phyloP scores from a whole-genome alignment of 768 basidiomycete species.

The Nidularia pulvinata region DNA sequence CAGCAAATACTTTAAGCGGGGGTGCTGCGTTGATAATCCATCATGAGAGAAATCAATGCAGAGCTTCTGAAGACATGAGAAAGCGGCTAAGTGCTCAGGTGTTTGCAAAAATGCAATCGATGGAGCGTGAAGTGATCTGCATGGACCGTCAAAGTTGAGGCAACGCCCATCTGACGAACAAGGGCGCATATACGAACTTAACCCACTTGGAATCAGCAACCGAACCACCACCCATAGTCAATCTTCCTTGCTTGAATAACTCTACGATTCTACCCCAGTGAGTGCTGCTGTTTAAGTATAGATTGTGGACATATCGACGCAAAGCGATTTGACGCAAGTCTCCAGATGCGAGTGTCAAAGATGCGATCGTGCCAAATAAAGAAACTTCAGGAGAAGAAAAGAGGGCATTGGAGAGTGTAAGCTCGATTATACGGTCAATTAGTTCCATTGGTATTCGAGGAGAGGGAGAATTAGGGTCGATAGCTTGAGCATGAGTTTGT shows the following conservation, averaged over 20 bases:
- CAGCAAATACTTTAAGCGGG: constrained; percentile 29
- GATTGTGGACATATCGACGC: constrained; percentile 29
- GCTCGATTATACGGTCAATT: constrained; percentile 29
- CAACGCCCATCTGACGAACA: too few relatives aligned
- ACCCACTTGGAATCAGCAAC: constrained; percentile 39
- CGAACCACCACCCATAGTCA: constrained; percentile 3
- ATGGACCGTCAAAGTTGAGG: constrained; percentile 9
- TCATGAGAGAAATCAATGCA: constrained; percentile 40
- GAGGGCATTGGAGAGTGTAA: constrained; percentile 11
- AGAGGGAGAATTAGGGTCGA: constrained; percentile 5
- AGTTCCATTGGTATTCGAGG: constrained; percentile 33
- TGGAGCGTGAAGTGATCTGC: constrained; percentile 27
- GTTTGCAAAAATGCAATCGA: constrained; percentile 24
- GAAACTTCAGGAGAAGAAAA: neutral
- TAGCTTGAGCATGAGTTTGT: neutral
- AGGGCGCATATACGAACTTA: constrained; percentile 34
- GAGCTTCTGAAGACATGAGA: constrained; percentile 34
- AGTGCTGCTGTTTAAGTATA: constrained; percentile 19
- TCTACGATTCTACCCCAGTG: constrained; percentile 18
- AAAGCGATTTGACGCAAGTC: constrained; percentile 40
- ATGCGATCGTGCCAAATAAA: constrained; percentile 27
- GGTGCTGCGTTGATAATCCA: constrained; percentile 42
- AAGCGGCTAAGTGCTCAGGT: constrained; percentile 17
- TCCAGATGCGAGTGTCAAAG: constrained; percentile 38
- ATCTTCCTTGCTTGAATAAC: constrained; percentile 16